Conservation (phyloP, 805 yeast genomes). For the Metschnikowia gruessii region DNA sequence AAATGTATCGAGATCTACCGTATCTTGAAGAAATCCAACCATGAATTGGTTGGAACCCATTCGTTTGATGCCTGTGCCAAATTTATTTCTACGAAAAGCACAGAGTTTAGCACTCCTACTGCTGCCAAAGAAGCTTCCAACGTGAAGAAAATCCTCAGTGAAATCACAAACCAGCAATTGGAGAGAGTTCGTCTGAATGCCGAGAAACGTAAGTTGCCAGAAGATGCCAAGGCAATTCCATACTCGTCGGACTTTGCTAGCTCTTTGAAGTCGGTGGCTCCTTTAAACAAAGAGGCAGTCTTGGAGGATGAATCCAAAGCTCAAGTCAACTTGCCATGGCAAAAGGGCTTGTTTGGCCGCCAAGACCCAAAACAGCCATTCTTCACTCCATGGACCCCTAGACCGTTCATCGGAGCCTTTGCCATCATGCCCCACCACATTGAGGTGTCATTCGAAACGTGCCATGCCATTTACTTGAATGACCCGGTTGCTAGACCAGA, state of each 20-base stretch:
- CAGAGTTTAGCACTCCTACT: conserved; percentile 29
- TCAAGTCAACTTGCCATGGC: conserved; percentile 72
- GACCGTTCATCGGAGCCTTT: conserved; percentile 89
- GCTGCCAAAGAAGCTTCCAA: conserved; percentile 33
- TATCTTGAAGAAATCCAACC: conserved; percentile 28
- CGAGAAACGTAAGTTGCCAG: conserved; percentile 28
- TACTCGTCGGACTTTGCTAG: conserved; percentile 28
- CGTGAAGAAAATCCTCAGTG: conserved; percentile 36
- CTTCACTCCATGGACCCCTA: conserved; percentile 96
- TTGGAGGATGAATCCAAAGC: conserved; percentile 50
- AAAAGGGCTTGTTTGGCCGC: conserved; percentile 73
- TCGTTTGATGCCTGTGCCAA: conserved; percentile 22
- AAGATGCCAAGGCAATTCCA: conserved; percentile 26
- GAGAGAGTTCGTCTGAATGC: conserved; percentile 33
- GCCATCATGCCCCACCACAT: conserved; percentile 90
- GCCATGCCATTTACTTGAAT: conserved; percentile 94
- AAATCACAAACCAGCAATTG: conserved; percentile 33
- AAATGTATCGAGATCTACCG: conserved; percentile 36
- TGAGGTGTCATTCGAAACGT: conserved; percentile 84
- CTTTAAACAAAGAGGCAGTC: conserved; percentile 44
- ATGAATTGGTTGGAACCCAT: conserved; percentile 23
- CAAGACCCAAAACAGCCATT: conserved; percentile 72
- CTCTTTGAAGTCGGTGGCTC: conserved; percentile 31
- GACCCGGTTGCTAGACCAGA: conserved; percentile 98
- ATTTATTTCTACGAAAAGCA: conserved; percentile 33